Percentiles rank a stretch among this genome's conserved stretches.
Conservation (phyloP, 2,329 filamentous ascomycete species). For the Plenodomus lindquistii region DNA sequence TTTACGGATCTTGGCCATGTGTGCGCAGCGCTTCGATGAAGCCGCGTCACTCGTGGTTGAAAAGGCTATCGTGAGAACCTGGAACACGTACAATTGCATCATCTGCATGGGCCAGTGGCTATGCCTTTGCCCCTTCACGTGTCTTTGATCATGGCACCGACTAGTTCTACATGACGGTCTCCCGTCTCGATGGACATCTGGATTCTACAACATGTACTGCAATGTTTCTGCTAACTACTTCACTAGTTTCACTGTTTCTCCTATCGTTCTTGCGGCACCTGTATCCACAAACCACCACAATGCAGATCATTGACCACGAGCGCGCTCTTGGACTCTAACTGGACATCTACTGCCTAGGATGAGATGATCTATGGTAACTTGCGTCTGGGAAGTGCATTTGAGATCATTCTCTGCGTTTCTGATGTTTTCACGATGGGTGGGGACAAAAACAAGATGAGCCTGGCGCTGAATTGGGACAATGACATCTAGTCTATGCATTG, state of each 20-base stretch:
- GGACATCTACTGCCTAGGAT: too few relatives aligned
- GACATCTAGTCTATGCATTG: too few relatives aligned
- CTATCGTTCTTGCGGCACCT: neutral
- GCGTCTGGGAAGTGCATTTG: too few relatives aligned
- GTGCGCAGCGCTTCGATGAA: slow-evolving; percentile 2
- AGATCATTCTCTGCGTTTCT: too few relatives aligned
- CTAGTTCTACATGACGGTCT: neutral
- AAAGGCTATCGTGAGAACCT: slow-evolving; percentile 5
- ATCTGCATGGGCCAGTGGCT: neutral
- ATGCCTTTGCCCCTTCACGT: neutral
- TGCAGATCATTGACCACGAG: slow-evolving; percentile 70
- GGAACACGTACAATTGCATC: slow-evolving; percentile 11
- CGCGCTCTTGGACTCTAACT: too few relatives aligned
- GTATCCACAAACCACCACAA: slow-evolving; percentile 43
- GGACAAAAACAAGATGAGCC: too few relatives aligned
- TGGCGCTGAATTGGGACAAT: too few relatives aligned
- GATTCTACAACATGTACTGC: slow-evolving; percentile 15
- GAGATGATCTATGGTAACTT: too few relatives aligned
- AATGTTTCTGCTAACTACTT: slow-evolving; percentile 2
- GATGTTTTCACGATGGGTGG: too few relatives aligned
- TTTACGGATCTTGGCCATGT: neutral
- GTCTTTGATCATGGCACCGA: neutral
- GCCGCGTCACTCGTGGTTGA: slow-evolving; percentile 5
- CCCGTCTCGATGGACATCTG: neutral
- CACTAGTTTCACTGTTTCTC: slow-evolving; percentile 1